These are phyloP conservation scores for Chlorella sp. DNA, from an alignment of 139 green algal species.

Conservation along the genomic window DNA sequence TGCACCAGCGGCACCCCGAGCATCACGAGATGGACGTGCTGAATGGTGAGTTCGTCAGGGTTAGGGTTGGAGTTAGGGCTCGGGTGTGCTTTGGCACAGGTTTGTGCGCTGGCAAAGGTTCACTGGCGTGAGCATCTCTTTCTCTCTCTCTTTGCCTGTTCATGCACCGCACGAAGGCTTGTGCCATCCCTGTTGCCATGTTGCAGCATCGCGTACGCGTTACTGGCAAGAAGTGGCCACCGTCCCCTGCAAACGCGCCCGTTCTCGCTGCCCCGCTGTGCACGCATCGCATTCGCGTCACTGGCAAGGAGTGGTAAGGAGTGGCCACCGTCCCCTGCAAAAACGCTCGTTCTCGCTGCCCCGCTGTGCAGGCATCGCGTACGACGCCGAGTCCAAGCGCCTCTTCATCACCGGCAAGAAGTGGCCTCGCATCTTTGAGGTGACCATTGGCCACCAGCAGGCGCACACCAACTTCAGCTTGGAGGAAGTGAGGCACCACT, in stretches of 20 bases:
- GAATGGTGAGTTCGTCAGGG: slow-evolving; percentile 61
- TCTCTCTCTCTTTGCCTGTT: no score
- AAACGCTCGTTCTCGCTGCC: neutral
- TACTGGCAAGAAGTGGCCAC: no score
- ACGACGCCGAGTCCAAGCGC: slow-evolving; percentile 45
- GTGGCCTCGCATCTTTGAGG: slow-evolving; percentile 68
- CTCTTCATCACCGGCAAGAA: slow-evolving; percentile 86
- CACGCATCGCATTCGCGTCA: neutral
- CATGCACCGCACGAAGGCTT: no score
- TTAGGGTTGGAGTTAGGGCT: neutral
- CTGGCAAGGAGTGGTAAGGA: neutral
- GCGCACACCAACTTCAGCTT: neutral
- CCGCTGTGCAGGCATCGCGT: slow-evolving; percentile 73
- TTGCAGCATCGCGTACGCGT: no score
- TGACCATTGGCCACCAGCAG: slow-evolving; percentile 1
- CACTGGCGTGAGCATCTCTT: no score
- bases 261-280: neutral
- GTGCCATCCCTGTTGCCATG: no score
- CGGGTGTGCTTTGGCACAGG: no score
- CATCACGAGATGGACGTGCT: slow-evolving; percentile 64
- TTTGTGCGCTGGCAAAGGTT: no score
- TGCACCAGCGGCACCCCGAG: slow-evolving; percentile 9
- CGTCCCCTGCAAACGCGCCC: neutral
- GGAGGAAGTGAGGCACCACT: neutral
- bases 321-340: neutral